These are phyloP conservation scores for Sporothrix humicola DNA, from an alignment of 2,329 filamentous ascomycete genomes.

Conservation along the genomic window DNA sequence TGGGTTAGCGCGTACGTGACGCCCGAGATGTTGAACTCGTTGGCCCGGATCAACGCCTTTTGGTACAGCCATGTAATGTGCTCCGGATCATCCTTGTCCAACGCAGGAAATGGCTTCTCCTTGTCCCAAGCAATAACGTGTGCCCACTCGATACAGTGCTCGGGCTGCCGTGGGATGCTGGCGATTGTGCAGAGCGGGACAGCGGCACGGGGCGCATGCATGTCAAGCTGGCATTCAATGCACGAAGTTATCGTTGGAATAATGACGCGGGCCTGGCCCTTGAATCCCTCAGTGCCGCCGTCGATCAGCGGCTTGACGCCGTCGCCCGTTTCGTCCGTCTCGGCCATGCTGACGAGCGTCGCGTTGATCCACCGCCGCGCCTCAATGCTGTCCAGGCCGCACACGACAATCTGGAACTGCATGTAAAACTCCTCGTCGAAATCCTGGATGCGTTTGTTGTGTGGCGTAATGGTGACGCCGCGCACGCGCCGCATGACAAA, in stretches of 20 bases:
- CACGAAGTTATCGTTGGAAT: constrained; percentile 92
- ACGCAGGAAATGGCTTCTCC: constrained; percentile 77
- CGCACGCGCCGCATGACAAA: constrained; percentile 91
- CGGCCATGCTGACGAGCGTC: constrained; percentile 87
- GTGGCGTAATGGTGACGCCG: constrained; percentile 89
- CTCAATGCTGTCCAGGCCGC: constrained; percentile 95
- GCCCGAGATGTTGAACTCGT: constrained; percentile 87
- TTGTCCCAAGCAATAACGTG: constrained; percentile 97
- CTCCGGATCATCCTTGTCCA: constrained; percentile 95
- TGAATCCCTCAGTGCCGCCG: constrained; percentile 97
- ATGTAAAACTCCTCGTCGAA: constrained; percentile 96
- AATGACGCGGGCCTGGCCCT: constrained; percentile 92
- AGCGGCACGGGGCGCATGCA: constrained; percentile 96
- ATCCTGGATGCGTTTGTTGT: constrained; percentile 95
- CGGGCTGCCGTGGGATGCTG: constrained; percentile 92
- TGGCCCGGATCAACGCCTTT: constrained; percentile 78
- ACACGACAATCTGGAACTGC: constrained; percentile 93
- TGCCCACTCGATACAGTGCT: constrained; percentile 99
- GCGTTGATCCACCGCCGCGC: constrained; percentile 98
- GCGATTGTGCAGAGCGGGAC: constrained; percentile 96
- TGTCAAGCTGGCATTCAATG: constrained; percentile 97
- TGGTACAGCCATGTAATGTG: constrained; percentile 97
- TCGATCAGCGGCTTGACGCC: constrained; percentile 93
- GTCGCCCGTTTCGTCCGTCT: constrained; percentile 65
- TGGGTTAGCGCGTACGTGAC: constrained; percentile 96